These are phyloP conservation scores for Rhizoctonia solani DNA, from an alignment of 1,284 basidiomycete species.

Conservation along the genomic window DNA sequence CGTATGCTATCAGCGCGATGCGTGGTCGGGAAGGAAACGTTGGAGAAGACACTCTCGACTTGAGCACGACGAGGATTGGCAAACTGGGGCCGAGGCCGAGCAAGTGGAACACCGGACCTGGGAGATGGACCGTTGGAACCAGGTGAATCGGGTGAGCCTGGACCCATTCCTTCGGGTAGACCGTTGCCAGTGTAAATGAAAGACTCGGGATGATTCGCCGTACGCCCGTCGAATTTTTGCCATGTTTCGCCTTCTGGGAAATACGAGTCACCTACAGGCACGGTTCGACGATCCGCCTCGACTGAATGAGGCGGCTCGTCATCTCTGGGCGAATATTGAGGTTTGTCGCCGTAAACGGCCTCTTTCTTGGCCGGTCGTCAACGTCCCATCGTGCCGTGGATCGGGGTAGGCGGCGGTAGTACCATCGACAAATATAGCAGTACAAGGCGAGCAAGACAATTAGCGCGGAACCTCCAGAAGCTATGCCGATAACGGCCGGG, in stretches of 20 bases:
- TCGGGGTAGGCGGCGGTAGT: conserved; percentile 31
- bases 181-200: conserved; percentile 24
- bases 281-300: not conserved
- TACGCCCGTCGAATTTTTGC: conserved; percentile 31
- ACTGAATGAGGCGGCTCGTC: conserved; percentile 1
- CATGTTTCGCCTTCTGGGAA: conserved; percentile 32
- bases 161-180: not conserved
- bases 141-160: conserved; percentile 1
- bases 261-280: conserved; percentile 26
- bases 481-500: conserved; percentile 5
- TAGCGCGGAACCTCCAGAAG: conserved; percentile 8
- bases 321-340: conserved; percentile 4
- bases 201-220: conserved; percentile 28
- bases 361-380: conserved; percentile 17
- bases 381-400: conserved; percentile 26
- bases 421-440: conserved; percentile 34
- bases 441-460: conserved; percentile 23
- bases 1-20: conserved; percentile 32
- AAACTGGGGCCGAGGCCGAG: conserved; percentile 27
- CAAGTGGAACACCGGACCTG: not conserved
- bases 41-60: conserved; percentile 29
- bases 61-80: not conserved
- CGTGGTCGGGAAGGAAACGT: conserved; percentile 26
- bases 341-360: conserved; percentile 19
- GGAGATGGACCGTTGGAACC: not conserved